These are phyloP conservation scores for Kodamaea leandrae DNA, from an alignment of 805 yeast species.

Conservation along the genomic window DNA sequence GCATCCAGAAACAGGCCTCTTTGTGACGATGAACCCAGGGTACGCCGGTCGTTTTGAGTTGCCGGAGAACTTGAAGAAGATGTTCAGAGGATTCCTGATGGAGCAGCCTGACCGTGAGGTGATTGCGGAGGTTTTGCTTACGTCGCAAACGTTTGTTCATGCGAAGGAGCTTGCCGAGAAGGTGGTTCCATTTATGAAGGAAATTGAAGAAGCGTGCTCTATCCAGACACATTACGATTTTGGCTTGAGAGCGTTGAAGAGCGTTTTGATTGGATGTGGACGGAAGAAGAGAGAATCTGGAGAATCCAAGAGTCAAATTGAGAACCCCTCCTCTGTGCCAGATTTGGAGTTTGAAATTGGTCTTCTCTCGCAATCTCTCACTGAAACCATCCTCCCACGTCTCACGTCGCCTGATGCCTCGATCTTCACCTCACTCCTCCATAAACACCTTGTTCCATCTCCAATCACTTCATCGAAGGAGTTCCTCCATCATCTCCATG, in stretches of 20 bases:
- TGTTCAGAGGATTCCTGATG: conserved; percentile 76
- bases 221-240: conserved; percentile 81
- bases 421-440: conserved; percentile 28
- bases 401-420: conserved; percentile 52
- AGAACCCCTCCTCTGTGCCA: conserved; percentile 3
- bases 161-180: conserved; percentile 44
- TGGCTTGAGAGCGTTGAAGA: conserved; percentile 80
- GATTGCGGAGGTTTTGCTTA: conserved; percentile 70
- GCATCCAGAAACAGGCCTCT: conserved; percentile 60
- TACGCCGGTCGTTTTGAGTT: conserved; percentile 79
- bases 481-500: conserved; percentile 24
- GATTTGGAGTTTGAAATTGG: conserved; percentile 20
- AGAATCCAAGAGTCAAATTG: background rate
- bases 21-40: conserved; percentile 88
- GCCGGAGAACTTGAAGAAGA: conserved; percentile 82
- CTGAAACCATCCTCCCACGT: conserved; percentile 68
- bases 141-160: conserved; percentile 64
- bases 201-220: conserved; percentile 42
- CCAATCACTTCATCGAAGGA: conserved; percentile 18
- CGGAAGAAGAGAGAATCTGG: conserved; percentile 27
- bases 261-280: conserved; percentile 61
- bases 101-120: conserved; percentile 62
- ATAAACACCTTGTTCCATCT: conserved; percentile 27
- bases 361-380: conserved; percentile 50
- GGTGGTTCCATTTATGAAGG: conserved; percentile 54